Conservation (phyloP, 306 rosid genomes). For the Lagenaria siceraria region DNA sequence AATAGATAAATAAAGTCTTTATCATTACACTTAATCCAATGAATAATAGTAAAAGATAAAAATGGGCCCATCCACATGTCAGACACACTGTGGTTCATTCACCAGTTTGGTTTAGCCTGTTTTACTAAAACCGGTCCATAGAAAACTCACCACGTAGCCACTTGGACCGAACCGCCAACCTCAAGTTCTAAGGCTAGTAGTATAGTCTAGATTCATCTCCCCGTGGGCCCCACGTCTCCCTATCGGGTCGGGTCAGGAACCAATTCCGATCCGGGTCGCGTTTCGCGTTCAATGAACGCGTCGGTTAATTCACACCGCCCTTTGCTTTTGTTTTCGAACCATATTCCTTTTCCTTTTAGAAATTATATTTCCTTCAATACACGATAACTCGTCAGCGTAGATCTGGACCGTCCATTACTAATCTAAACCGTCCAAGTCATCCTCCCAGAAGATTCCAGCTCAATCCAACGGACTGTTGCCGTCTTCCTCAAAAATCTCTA, state of each 20-base stretch:
- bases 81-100: no score
- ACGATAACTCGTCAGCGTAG: not conserved
- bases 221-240: not conserved
- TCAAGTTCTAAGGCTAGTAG: no score
- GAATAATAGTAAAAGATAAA: no score
- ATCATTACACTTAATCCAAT: no score
- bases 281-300: constrained; percentile 24
- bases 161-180: no score
- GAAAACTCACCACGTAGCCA: no score
- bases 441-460: not conserved
- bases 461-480: not conserved
- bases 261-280: not conserved
- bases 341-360: not conserved
- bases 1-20: no score
- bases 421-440: not conserved
- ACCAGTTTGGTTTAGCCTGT: no score
- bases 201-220: not conserved
- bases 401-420: constrained; percentile 10
- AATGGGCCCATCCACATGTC: no score
- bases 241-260: not conserved
- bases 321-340: not conserved
- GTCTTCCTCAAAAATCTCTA: not conserved
- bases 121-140: no score
- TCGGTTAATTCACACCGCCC: not conserved
- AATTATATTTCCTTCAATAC: not conserved